A percentile compares a stretch with the other conserved stretches of the same genome.
phyloP scores from a whole-genome alignment of 176 grass and related monocot genomes.

The Carex parvula region DNA sequence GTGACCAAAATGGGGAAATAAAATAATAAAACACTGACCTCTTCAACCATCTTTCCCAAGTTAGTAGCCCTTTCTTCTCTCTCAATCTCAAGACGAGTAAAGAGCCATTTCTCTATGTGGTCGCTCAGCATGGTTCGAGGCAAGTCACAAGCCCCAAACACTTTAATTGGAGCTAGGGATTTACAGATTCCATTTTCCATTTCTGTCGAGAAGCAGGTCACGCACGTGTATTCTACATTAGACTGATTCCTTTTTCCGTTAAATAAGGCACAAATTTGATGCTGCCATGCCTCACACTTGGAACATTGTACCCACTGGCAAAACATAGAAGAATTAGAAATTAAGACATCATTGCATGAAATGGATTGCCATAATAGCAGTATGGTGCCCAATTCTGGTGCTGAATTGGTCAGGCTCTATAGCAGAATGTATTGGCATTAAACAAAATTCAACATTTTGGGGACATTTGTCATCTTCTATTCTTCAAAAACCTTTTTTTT shows the following conservation, averaged over 20 bases:
- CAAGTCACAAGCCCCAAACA: constrained; percentile 69
- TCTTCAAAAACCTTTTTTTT: not conserved
- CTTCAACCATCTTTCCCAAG: constrained; percentile 53
- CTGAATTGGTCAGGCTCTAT: not conserved
- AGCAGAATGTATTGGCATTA: not conserved
- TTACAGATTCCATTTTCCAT: constrained; percentile 44
- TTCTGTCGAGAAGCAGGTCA: constrained; percentile 68
- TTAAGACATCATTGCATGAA: constrained; percentile 22
- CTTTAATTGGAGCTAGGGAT: constrained; percentile 30
- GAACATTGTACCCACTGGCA: constrained; percentile 91
- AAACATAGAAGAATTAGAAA: constrained; percentile 31
- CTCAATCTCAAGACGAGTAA: constrained; percentile 54
- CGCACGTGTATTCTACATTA: constrained; percentile 71
- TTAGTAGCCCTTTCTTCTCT: constrained; percentile 51
- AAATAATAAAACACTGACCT: constrained; percentile 42
- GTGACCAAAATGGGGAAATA: not conserved
- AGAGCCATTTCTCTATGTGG: constrained; percentile 87
- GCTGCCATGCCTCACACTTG: constrained; percentile 90
- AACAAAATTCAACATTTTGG: not conserved
- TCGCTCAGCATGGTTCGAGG: constrained; percentile 73
- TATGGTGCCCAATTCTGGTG: not conserved
- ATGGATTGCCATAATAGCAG: not conserved
- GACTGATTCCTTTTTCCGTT: constrained; percentile 59
- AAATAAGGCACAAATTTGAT: constrained; percentile 96
- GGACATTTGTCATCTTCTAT: not conserved